phyloP scores from a whole-genome alignment of 2,329 filamentous ascomycete genomes.

The Pseudomassariella vexata region DNA sequence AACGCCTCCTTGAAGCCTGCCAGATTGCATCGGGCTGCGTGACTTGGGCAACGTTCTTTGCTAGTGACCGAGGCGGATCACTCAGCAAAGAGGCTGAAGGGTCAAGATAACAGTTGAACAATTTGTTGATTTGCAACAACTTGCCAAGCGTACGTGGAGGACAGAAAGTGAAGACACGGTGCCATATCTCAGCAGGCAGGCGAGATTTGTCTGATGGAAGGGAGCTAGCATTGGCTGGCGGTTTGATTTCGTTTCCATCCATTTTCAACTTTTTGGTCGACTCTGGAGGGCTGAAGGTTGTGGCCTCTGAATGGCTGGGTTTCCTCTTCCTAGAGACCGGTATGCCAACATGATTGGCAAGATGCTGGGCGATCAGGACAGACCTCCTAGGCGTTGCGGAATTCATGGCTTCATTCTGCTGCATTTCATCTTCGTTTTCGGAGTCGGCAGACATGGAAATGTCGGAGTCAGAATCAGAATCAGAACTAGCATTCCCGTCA shows the following conservation, averaged over 20 bases:
- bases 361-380: too few species aligned
- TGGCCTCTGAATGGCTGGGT: too few species aligned
- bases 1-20: constrained; percentile 60
- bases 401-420: too few species aligned
- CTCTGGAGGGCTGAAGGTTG: background rate
- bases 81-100: constrained; percentile 30
- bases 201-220: constrained; percentile 11
- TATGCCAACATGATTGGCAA: too few species aligned
- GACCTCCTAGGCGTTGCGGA: too few species aligned
- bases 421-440: too few species aligned
- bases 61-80: constrained; percentile 22
- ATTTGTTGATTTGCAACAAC: constrained; percentile 61
- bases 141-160: constrained; percentile 57
- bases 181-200: constrained; percentile 58
- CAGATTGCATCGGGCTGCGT: constrained; percentile 63
- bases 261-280: constrained; percentile 16
- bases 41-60: constrained; percentile 25
- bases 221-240: constrained; percentile 1
- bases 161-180: constrained; percentile 62
- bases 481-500: too few species aligned
- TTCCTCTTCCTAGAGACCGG: too few species aligned
- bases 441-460: too few species aligned
- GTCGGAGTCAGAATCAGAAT: too few species aligned
- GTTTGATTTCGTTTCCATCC: constrained; percentile 5
- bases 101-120: constrained; percentile 57